phyloP scores from a whole-genome alignment of 176 grass and related monocot species.

The Zoysia pacifica region DNA sequence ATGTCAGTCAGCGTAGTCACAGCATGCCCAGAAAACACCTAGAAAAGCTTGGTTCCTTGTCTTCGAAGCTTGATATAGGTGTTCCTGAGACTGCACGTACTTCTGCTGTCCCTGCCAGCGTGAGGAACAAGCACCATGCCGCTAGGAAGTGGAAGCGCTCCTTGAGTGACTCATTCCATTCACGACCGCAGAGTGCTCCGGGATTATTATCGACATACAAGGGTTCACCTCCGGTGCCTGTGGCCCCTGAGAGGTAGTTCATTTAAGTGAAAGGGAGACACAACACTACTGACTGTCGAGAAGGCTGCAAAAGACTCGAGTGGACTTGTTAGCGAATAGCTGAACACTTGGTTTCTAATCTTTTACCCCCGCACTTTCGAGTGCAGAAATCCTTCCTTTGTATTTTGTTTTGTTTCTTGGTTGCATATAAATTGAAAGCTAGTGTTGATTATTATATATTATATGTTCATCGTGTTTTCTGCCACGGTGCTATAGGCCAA shows the following conservation, averaged over 20 bases:
- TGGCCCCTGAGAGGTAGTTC: conserved; percentile 40
- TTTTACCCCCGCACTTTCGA: not conserved
- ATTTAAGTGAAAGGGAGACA: not conserved
- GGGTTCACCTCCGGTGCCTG: conserved; percentile 32
- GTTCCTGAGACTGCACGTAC: conserved; percentile 39
- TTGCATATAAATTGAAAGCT: not conserved
- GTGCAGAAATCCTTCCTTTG: not conserved
- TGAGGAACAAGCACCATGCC: conserved; percentile 17
- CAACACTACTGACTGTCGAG: not conserved
- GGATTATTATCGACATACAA: conserved; percentile 29
- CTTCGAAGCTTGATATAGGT: conserved; percentile 41
- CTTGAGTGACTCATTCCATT: conserved; percentile 51
- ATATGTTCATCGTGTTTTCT: not conserved
- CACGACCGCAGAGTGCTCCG: conserved; percentile 39
- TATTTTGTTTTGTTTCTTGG: not conserved
- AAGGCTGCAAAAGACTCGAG: not conserved
- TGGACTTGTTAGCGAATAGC: conserved; percentile 12
- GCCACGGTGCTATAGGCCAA: not conserved
- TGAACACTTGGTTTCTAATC: not conserved
- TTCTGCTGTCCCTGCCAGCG: conserved; percentile 10
- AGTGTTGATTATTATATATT: not conserved
- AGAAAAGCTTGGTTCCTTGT: conserved; percentile 43
- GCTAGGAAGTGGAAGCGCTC: conserved; percentile 60
- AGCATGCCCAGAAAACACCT: conserved; percentile 38
- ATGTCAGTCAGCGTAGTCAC: conserved; percentile 11